Conservation (phyloP, 1,139 yeast genomes). For the Scheffersomyces cryptocercus region DNA sequence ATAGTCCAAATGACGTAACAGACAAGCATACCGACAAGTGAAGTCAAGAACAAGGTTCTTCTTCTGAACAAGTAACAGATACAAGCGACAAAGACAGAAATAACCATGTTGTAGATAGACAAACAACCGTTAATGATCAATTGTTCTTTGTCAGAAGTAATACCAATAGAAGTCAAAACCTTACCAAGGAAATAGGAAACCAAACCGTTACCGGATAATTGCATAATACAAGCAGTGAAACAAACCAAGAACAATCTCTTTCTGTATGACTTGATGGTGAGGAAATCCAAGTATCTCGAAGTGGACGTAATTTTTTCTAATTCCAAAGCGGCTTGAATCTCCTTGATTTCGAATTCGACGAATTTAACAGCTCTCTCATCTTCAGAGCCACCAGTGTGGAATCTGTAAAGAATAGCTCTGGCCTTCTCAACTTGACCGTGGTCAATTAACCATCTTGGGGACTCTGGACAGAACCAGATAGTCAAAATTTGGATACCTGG, state of each 20-base stretch:
- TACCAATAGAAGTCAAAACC: slow-evolving; percentile 51
- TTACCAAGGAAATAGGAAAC: slow-evolving; percentile 51
- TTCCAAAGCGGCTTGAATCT: slow-evolving; percentile 43
- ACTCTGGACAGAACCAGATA: slow-evolving; percentile 52
- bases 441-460: slow-evolving; percentile 56
- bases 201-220: slow-evolving; percentile 53
- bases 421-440: slow-evolving; percentile 42
- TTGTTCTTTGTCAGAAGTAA: slow-evolving; percentile 42
- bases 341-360: slow-evolving; percentile 47
- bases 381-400: slow-evolving; percentile 39
- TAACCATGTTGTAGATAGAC: slow-evolving; percentile 43
- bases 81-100: slow-evolving; percentile 31
- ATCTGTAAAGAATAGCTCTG: slow-evolving; percentile 31
- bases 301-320: slow-evolving; percentile 27
- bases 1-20: slow-evolving; percentile 42
- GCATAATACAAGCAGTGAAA: slow-evolving; percentile 41
- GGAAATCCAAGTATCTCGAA: slow-evolving; percentile 36
- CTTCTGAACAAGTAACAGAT: slow-evolving; percentile 35
- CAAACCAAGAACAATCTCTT: slow-evolving; percentile 41
- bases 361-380: slow-evolving; percentile 32
- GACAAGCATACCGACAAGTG: slow-evolving; percentile 37
- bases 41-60: slow-evolving; percentile 47
- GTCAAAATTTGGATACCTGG: slow-evolving; percentile 25
- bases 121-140: slow-evolving; percentile 48
- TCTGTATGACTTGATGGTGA: slow-evolving; percentile 39